phyloP scores from a whole-genome alignment of 1,284 basidiomycete species.

The Heterobasidion irregulare region DNA sequence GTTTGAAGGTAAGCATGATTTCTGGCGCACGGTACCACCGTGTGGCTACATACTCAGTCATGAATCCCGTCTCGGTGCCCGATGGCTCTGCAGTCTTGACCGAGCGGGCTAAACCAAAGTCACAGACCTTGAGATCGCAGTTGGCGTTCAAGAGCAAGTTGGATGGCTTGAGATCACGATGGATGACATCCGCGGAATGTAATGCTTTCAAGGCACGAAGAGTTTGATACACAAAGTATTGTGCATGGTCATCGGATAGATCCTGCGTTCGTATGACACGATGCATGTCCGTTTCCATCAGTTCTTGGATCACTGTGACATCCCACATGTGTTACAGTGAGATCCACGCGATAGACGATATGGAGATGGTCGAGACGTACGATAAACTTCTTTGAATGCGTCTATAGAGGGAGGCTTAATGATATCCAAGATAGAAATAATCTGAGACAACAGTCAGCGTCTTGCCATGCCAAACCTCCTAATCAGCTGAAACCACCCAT shows the following conservation, averaged over 20 bases:
- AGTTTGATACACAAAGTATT: constrained; percentile 81
- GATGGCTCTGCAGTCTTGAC: constrained; percentile 82
- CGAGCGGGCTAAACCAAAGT: constrained; percentile 86
- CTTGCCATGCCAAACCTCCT: neutral
- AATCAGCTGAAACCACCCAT: neutral
- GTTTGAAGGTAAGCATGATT: constrained; percentile 95
- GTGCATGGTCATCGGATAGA: constrained; percentile 73
- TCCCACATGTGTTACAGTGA: neutral
- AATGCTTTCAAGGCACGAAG: constrained; percentile 91
- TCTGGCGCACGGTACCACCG: constrained; percentile 92
- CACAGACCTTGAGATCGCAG: constrained; percentile 93
- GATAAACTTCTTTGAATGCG: constrained; percentile 88
- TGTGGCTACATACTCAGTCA: constrained; percentile 95
- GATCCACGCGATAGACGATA: neutral
- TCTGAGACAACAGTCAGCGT: constrained; percentile 35
- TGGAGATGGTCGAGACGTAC: constrained; percentile 33
- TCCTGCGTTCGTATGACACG: constrained; percentile 74
- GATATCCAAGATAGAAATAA: constrained; percentile 94
- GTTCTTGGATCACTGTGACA: constrained; percentile 60
- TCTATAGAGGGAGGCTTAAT: constrained; percentile 87
- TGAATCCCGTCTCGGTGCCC: constrained; percentile 82
- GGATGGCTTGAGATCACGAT: constrained; percentile 93
- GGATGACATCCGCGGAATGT: constrained; percentile 91
- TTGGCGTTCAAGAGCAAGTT: constrained; percentile 95
- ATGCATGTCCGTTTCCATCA: constrained; percentile 72